Percentiles rank a stretch among this genome's conserved stretches.
phyloP scores from a whole-genome alignment of 2,329 filamentous ascomycete species.

The Dryadomyces quercivorus region DNA sequence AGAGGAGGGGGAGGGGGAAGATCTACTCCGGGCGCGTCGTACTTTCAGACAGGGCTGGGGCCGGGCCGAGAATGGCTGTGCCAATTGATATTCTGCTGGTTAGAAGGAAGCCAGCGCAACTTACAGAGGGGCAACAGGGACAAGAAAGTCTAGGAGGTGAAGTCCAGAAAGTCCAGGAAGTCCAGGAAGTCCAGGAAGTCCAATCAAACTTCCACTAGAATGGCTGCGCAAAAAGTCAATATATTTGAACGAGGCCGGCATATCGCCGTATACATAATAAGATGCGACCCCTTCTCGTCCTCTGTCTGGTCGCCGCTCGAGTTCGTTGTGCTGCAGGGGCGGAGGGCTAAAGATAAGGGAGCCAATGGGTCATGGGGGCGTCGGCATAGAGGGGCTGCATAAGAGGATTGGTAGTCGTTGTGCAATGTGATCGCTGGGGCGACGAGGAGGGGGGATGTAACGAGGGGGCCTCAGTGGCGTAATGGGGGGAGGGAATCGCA shows the following conservation, averaged over 20 bases:
- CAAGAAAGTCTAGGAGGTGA: no score
- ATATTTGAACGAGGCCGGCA: neutral
- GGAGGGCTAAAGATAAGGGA: constrained; percentile 7
- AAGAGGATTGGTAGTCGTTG: neutral
- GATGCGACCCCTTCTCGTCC: neutral
- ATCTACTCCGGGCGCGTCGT: neutral
- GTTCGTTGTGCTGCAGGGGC: constrained; percentile 9
- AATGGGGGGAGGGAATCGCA: constrained; percentile 6
- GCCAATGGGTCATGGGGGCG: constrained; percentile 6
- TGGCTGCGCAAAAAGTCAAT: neutral
- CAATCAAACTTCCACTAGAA: neutral
- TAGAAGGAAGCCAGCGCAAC: neutral
- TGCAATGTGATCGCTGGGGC: neutral
- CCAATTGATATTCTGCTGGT: neutral
- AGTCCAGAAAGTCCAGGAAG: no score
- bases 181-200: no score
- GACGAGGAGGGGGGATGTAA: neutral
- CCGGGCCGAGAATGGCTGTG: neutral
- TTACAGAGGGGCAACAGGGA: neutral
- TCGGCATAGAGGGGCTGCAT: no score
- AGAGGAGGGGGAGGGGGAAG: neutral
- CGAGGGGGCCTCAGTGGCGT: neutral
- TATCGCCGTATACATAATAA: neutral
- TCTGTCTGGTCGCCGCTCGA: constrained; percentile 2
- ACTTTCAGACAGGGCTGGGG: neutral